Evolutionary conservation across 371 early-diverging fungal species (phyloP).

Genomic region (Parasitella parasitica): DNA sequence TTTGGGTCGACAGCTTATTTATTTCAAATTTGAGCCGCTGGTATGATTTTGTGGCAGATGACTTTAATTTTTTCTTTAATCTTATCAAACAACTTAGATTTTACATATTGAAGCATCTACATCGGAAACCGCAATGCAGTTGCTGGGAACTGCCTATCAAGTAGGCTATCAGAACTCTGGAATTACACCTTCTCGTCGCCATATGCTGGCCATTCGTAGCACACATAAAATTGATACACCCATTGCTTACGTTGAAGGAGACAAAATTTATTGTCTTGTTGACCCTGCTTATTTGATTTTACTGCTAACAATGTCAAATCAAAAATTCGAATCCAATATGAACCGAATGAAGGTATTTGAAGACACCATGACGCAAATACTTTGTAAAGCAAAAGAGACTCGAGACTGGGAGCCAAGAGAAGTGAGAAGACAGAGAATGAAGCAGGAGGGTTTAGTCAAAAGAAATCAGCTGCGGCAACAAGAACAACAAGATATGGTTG

Average conservation of each 20-base stretch:
- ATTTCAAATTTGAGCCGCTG: constrained; percentile 68
- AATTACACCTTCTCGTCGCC: constrained; percentile 57
- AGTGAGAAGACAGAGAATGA: constrained; percentile 55
- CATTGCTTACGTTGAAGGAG: constrained; percentile 50
- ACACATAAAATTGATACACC: constrained; percentile 65
- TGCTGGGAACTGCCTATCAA: constrained; percentile 52
- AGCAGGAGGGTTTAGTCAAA: constrained; percentile 45
- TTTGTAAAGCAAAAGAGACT: constrained; percentile 2
- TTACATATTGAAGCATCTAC: constrained; percentile 62
- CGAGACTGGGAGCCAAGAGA: constrained; percentile 52
- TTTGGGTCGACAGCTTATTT: constrained; percentile 36
- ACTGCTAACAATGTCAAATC: constrained; percentile 49
- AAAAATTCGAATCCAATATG: constrained; percentile 54
- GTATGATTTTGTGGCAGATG: constrained; percentile 23
- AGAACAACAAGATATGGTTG: background rate
- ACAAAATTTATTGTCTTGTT: constrained; percentile 48
- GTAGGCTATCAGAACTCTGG: constrained; percentile 68
- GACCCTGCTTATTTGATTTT: constrained; percentile 44
- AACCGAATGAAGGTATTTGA: constrained; percentile 53
- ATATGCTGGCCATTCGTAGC: constrained; percentile 63
- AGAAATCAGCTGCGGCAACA: background rate
- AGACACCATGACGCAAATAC: constrained; percentile 30
- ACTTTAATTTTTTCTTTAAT: background rate
- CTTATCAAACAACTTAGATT: constrained; percentile 35
- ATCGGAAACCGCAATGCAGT: constrained; percentile 51